Evolutionary conservation across 257 asterid species (phyloP), one percentile per base, ranked within the genome.

Genomic region (Petunia secreta): DNA sequence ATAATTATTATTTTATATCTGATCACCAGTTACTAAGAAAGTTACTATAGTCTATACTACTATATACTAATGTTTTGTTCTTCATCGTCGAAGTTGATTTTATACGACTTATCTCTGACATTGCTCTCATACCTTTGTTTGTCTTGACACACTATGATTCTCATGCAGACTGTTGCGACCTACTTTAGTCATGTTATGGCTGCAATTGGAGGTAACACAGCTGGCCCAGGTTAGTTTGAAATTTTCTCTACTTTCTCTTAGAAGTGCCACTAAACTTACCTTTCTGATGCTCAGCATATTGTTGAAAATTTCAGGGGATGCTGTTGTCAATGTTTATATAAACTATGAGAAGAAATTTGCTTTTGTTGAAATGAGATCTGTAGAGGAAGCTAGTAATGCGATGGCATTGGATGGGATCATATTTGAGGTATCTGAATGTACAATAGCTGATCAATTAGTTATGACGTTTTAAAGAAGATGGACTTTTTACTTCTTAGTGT

Each of bases 331-430:
- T 87, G 98, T 93, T 83, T 93, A 93, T 82, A 92, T 93, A 39
- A 93, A 92, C 89, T 98, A 95, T 73, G 98, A 95, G 88, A 95
- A 93, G 87, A 95, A 95, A 78, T 95, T 95, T 83, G 99, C 99
- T 41, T 95, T 95, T 75, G 98, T 95, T 86, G 99, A 95, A 87
- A 93, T 95, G 99, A 89, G 99, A 85, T 93, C 99, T 60, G 98
- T 95, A 74, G 99, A 95, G 87, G 99, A 95, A 87, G 99, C 99
- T 78, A 95, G 99, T 82, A 95, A 95, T 85, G 99, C 99, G 9
- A 95, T 93, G 99, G 97, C 99, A 68, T 83, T 95, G 53, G 99
- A 95, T 85, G 99, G 98, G 80, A 93, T 95, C 81, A 95, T 93
- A 81, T 93, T 95, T 80, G 99, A 95, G 98, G 98, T 95, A 88